Percentiles rank a stretch among this genome's conserved stretches.
phyloP scores from a whole-genome alignment of 495 filamentous ascomycete species.

The Penicillium malachiteum region DNA sequence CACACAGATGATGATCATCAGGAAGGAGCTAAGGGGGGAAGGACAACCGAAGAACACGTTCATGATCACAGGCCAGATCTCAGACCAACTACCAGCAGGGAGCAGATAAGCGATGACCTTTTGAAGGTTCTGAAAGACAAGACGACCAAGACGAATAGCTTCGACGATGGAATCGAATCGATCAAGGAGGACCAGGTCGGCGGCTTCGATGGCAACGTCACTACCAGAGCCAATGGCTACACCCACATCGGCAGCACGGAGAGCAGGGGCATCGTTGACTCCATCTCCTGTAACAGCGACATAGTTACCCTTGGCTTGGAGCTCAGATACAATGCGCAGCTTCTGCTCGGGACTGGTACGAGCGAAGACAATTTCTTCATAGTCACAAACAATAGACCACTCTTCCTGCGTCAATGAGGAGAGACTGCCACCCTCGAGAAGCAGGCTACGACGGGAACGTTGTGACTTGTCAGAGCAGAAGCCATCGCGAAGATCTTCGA shows the following conservation, averaged over 20 bases:
- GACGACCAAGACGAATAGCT: constrained; percentile 59
- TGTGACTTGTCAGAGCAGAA: constrained; percentile 6
- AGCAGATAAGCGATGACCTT: constrained; percentile 61
- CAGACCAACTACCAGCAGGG: constrained; percentile 66
- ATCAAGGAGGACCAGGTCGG: constrained; percentile 80
- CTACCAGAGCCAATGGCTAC: constrained; percentile 62
- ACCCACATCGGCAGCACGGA: constrained; percentile 65
- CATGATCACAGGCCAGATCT: constrained; percentile 74
- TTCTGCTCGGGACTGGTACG: constrained; percentile 78
- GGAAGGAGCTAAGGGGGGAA: constrained; percentile 63
- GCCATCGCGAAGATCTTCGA: constrained; percentile 22
- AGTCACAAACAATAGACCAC: constrained; percentile 57
- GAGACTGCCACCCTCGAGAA: constrained; percentile 54
- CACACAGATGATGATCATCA: constrained; percentile 71
- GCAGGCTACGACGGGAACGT: constrained; percentile 30
- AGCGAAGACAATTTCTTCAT: constrained; percentile 68
- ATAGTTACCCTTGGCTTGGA: constrained; percentile 56
- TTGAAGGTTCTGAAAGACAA: constrained; percentile 58
- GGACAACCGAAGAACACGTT: constrained; percentile 72
- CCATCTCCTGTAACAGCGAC: constrained; percentile 79
- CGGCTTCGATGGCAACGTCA: constrained; percentile 73
- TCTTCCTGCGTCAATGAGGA: constrained; percentile 54
- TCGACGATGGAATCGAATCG: constrained; percentile 66
- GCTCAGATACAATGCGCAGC: constrained; percentile 67
- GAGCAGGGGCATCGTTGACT: constrained; percentile 67